Evolutionary conservation across 1,139 yeast species (phyloP), one percentile per base, ranked within the genome.

Genomic region (Yamadazyma taylorii): DNA sequence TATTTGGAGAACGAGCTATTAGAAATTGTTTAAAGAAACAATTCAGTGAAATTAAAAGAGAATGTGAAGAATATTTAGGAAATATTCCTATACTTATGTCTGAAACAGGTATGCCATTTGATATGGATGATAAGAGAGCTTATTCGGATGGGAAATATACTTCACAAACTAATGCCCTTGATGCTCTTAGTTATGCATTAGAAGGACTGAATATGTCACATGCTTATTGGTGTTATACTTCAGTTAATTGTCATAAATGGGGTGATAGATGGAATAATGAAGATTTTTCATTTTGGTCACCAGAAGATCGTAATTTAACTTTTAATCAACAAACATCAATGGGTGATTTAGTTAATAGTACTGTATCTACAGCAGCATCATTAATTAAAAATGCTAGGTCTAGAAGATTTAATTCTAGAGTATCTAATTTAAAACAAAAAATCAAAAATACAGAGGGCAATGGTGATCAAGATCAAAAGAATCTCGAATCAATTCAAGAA

Each of bases 21-120:
- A 69, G 95, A 32, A 82, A 78, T 42, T 84, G 88, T 42, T 63
- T 90, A 34, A 70, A 73, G 35, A 75, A 67, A 30, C 97, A 90
- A 58, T 70, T 90, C 40, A 49, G 57, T 15, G 83, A 76, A 42
- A 74, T 90, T 63, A 75, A 73, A 42, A 56, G 59, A 19, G 97
- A 90, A 55, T 80, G 88, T 11, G 58, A 62, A 14, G 69, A 69
- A 2, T 56, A 70, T 32, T 59, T 87, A 41, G 96, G 96, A 1
- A 36, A 52, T 1, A 65, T 85, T 9, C 95, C 96, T 0, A 75
- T 85, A 6, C 63, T 90, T 29, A 79, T 92, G 71, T 81, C 95
- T 1, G 98, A 90, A 60, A 89, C 92, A n/a, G 98, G 98, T 3
- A 86, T 90, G 82, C 97, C 98, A 2, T 88, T 82, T 58, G 96